Percentiles rank a stretch among this genome's conserved stretches.
Conservation (phyloP, 2,329 filamentous ascomycete genomes). For the Penicillium sp. region DNA sequence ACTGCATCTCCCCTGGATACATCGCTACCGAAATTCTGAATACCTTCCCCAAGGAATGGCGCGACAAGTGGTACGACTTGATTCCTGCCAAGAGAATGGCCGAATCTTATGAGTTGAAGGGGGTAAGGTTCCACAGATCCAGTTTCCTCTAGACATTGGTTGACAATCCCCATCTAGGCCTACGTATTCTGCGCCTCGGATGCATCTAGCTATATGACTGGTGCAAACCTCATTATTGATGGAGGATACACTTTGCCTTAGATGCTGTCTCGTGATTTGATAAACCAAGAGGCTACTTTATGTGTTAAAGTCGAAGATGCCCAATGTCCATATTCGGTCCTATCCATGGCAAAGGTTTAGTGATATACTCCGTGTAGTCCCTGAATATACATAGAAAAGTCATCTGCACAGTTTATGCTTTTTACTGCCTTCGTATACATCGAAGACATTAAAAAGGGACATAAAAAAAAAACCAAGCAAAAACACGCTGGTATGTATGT, state of each 20-base stretch:
- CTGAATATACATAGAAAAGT: too few relatives aligned
- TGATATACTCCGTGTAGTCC: background rate
- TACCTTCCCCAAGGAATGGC: slow-evolving; percentile 38
- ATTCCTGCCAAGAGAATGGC: slow-evolving; percentile 42
- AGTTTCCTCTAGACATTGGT: background rate
- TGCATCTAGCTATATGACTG: slow-evolving; percentile 52
- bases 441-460: too few relatives aligned
- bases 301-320: background rate
- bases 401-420: too few relatives aligned
- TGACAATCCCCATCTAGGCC: slow-evolving; percentile 22
- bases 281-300: background rate
- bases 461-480: too few relatives aligned
- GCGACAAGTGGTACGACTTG: slow-evolving; percentile 41
- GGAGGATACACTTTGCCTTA: slow-evolving; percentile 47
- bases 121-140: slow-evolving; percentile 22
- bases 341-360: background rate
- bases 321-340: background rate
- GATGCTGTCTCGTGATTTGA: background rate
- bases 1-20: slow-evolving; percentile 43
- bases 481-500: too few relatives aligned
- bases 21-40: slow-evolving; percentile 43
- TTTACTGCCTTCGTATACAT: too few relatives aligned
- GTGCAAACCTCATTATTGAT: slow-evolving; percentile 50
- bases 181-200: slow-evolving; percentile 50
- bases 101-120: slow-evolving; percentile 42